These are phyloP conservation scores for Solanum neorickii DNA, from an alignment of 257 asterid species.

Conservation along the genomic window DNA sequence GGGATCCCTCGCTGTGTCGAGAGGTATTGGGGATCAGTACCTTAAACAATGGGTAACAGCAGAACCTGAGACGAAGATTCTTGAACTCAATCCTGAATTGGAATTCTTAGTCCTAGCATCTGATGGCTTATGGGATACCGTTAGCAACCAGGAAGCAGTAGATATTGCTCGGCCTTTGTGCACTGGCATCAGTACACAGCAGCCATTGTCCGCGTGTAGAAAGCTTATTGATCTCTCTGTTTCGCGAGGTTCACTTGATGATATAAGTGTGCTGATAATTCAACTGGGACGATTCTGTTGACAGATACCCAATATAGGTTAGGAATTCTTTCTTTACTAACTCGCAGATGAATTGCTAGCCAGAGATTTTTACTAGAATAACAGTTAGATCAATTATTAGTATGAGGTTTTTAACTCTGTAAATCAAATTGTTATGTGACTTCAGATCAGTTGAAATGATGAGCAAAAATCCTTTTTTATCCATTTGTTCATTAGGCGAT, in stretches of 20 bases:
- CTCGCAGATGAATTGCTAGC: neutral
- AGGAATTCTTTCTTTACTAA: neutral
- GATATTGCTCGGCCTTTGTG: conserved; percentile 47
- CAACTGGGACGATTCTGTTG: conserved; percentile 17
- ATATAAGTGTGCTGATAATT: conserved; percentile 60
- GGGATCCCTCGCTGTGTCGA: conserved; percentile 80
- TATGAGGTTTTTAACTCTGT: neutral
- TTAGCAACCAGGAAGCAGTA: conserved; percentile 75
- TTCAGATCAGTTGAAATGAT: neutral
- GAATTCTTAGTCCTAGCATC: conserved; percentile 88
- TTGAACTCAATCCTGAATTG: conserved; percentile 36
- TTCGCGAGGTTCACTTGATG: conserved; percentile 71
- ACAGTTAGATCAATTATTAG: neutral
- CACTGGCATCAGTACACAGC: conserved; percentile 20
- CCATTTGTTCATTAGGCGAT: neutral
- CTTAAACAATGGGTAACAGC: conserved; percentile 80
- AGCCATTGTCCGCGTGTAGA: conserved; percentile 49
- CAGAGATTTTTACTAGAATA: neutral
- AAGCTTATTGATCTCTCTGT: conserved; percentile 59
- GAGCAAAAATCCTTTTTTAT: neutral
- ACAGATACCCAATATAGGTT: neutral
- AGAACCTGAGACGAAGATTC: conserved; percentile 59
- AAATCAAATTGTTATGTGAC: neutral
- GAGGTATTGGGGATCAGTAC: conserved; percentile 73
- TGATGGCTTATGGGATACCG: conserved; percentile 95